phyloP scores from a whole-genome alignment of 371 early-diverging fungal species.

The Fennellomyces sp. region DNA sequence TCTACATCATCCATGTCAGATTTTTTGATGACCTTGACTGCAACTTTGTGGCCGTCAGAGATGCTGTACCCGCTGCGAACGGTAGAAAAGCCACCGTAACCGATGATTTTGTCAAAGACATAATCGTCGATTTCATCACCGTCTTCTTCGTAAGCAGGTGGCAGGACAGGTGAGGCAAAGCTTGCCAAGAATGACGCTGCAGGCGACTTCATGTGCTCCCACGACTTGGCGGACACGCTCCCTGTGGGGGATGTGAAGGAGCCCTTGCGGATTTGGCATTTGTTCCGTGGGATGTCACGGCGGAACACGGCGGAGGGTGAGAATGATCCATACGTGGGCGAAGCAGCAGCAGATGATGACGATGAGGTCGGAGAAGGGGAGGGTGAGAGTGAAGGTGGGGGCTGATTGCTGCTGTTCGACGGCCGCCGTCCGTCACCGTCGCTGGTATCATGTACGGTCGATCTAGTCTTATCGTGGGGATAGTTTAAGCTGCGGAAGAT shows the following conservation, averaged over 20 bases:
- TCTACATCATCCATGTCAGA: slow-evolving; percentile 16
- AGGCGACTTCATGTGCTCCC: slow-evolving; percentile 52
- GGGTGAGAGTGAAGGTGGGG: slow-evolving; percentile 8
- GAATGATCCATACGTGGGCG: slow-evolving; percentile 7
- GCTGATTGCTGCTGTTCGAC: background rate
- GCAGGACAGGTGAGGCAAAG: slow-evolving; percentile 42
- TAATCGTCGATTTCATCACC: slow-evolving; percentile 75
- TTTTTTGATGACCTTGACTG: slow-evolving; percentile 60
- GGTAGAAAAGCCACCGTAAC: slow-evolving; percentile 68
- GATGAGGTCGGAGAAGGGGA: slow-evolving; percentile 20
- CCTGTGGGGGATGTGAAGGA: slow-evolving; percentile 16
- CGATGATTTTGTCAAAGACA: slow-evolving; percentile 61
- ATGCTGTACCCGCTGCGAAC: slow-evolving; percentile 62
- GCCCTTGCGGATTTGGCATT: slow-evolving; percentile 18
- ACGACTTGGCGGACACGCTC: slow-evolving; percentile 39
- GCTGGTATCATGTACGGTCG: background rate
- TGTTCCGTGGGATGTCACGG: slow-evolving; percentile 13
- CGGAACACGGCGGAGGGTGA: background rate
- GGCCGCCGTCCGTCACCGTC: background rate
- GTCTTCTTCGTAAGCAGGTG: slow-evolving; percentile 26
- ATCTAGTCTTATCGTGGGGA: slow-evolving; percentile 20
- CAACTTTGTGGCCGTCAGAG: slow-evolving; percentile 40
- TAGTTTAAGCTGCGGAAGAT: slow-evolving; percentile 26
- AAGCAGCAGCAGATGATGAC: slow-evolving; percentile 5
- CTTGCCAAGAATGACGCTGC: slow-evolving; percentile 64